Conservation (phyloP, 2,329 filamentous ascomycete genomes). For the Furcasterigmium sp. region DNA sequence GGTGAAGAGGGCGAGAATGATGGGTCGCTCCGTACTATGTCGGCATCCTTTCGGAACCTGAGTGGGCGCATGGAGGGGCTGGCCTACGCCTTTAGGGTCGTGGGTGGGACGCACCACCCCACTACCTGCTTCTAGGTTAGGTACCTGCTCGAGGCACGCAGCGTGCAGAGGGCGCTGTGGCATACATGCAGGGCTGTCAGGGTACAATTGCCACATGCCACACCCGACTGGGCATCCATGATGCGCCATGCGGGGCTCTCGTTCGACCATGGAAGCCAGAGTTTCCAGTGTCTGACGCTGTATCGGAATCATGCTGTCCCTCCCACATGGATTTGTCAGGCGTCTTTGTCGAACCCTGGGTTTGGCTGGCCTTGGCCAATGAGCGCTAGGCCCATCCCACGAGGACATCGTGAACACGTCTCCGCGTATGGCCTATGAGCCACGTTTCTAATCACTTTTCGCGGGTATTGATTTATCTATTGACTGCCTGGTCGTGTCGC, state of each 20-base stretch:
- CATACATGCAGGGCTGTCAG: too few species aligned
- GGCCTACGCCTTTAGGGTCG: not conserved
- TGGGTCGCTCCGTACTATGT: not conserved
- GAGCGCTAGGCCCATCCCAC: not conserved
- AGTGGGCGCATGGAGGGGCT: constrained; percentile 1
- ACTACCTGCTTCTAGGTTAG: not conserved
- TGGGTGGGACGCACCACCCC: not conserved
- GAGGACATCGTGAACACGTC: too few species aligned
- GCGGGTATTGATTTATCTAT: too few species aligned
- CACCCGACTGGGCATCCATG: too few species aligned
- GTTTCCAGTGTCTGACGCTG: not conserved
- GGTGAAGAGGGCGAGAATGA: not conserved
- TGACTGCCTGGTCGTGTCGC: too few species aligned
- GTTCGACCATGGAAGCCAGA: not conserved
- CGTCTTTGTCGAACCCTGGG: not conserved
- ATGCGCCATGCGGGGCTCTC: not conserved
- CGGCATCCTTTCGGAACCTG: not conserved
- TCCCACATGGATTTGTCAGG: not conserved
- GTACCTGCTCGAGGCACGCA: too few species aligned
- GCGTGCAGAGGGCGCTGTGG: too few species aligned
- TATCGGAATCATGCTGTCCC: not conserved
- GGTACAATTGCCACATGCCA: too few species aligned
- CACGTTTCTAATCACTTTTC: too few species aligned
- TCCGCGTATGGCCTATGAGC: too few species aligned
- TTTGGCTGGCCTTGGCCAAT: not conserved